These are phyloP conservation scores for Ascochyta clinopodiicola DNA, from an alignment of 2,329 filamentous ascomycete species.

Conservation along the genomic window DNA sequence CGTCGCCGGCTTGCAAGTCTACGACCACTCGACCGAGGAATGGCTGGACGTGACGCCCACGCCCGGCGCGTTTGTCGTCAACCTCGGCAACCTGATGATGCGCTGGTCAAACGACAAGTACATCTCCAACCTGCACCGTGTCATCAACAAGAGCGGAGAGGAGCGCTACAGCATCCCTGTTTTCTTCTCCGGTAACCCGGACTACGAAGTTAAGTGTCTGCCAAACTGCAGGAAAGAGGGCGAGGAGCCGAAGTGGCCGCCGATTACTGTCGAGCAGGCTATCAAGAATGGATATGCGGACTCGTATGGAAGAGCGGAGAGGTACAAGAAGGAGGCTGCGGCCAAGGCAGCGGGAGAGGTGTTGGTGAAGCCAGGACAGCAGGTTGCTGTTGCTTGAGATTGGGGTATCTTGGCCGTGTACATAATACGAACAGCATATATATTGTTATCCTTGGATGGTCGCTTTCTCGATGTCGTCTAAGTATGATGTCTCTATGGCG, in stretches of 20 bases:
- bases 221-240: slow-evolving; percentile 50
- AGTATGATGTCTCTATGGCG: too few species aligned
- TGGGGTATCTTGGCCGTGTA: too few species aligned
- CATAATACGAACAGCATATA: too few species aligned
- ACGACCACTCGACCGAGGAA: slow-evolving; percentile 69
- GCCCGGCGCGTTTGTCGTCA: slow-evolving; percentile 79
- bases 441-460: too few species aligned
- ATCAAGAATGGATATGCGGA: slow-evolving; percentile 51
- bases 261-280: slow-evolving; percentile 53
- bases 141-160: slow-evolving; percentile 50
- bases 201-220: slow-evolving; percentile 52
- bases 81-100: slow-evolving; percentile 68
- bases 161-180: slow-evolving; percentile 46
- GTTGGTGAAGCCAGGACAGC: slow-evolving; percentile 11
- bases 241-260: slow-evolving; percentile 49
- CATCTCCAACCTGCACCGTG: slow-evolving; percentile 51
- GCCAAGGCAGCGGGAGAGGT: slow-evolving; percentile 20
- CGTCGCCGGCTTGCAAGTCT: slow-evolving; percentile 73
- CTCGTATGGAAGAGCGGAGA: slow-evolving; percentile 53
- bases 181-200: slow-evolving; percentile 54
- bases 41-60: slow-evolving; percentile 84
- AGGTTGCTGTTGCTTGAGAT: slow-evolving; percentile 27
- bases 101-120: slow-evolving; percentile 53
- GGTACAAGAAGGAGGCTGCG: slow-evolving; percentile 48
- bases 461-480: too few species aligned